Percentiles rank a stretch among this genome's conserved stretches.
Conservation (phyloP, 257 asterid species). For the Cordia subcordata region DNA sequence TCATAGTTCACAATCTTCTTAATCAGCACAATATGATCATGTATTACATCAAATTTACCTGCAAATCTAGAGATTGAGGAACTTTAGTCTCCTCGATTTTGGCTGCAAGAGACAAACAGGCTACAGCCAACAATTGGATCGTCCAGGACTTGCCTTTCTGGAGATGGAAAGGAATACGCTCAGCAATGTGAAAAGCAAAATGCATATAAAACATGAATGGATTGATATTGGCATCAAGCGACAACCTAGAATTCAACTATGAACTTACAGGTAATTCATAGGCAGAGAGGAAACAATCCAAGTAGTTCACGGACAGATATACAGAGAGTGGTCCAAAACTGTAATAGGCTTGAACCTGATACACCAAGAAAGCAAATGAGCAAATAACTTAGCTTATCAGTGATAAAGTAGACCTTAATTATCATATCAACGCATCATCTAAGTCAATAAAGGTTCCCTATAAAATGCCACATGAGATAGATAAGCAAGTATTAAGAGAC, state of each 20-base stretch:
- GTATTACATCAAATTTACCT: slow-evolving; percentile 7
- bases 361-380: not conserved
- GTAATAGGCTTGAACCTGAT: slow-evolving; percentile 21
- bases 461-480: not conserved
- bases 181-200: no score
- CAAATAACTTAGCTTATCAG: slow-evolving; percentile 1
- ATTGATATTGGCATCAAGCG: no score
- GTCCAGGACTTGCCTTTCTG: slow-evolving; percentile 24
- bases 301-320: slow-evolving; percentile 22
- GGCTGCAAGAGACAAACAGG: slow-evolving; percentile 31
- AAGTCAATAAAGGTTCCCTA: not conserved
- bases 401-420: not conserved
- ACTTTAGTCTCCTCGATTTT: slow-evolving; percentile 29
- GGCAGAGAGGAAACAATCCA: slow-evolving; percentile 25
- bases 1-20: not conserved
- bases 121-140: slow-evolving; percentile 21
- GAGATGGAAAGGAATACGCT: not conserved
- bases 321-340: slow-evolving; percentile 24
- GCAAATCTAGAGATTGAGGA: slow-evolving; percentile 23
- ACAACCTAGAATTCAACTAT: not conserved
- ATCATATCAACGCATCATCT: no score
- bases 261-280: slow-evolving; percentile 26
- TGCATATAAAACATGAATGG: no score
- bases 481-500: not conserved
- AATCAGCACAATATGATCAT: not conserved